A percentile compares a stretch with the other conserved stretches of the same genome.
These are phyloP conservation scores for Porcisia deanei DNA, from an alignment of 208 protist species.

Conservation along the genomic window DNA sequence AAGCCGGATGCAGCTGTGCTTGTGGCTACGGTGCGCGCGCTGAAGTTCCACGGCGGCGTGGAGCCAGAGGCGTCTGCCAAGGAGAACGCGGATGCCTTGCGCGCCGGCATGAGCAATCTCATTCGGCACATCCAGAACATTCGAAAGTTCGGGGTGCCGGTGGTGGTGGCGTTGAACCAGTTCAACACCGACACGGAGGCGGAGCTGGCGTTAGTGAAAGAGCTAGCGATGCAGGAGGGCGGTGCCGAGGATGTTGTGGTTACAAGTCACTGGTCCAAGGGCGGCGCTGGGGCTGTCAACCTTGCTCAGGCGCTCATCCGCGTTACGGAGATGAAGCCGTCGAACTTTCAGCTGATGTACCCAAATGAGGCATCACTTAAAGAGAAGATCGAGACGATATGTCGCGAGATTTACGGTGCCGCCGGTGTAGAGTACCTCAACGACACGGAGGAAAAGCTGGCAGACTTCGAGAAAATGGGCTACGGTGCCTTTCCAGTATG, in stretches of 20 bases:
- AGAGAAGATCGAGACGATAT: slow-evolving; percentile 97
- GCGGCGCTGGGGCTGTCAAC: slow-evolving; percentile 88
- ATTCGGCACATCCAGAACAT: slow-evolving; percentile 94
- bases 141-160: slow-evolving; percentile 95
- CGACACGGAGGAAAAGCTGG: slow-evolving; percentile 89
- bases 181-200: slow-evolving; percentile 92
- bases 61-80: slow-evolving; percentile 62
- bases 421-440: slow-evolving; percentile 87
- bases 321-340: slow-evolving; percentile 52
- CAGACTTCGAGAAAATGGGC: slow-evolving; percentile 72
- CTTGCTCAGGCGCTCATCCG: slow-evolving; percentile 88
- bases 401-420: slow-evolving; percentile 95
- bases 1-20: slow-evolving; percentile 95
- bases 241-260: slow-evolving; percentile 93
- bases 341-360: slow-evolving; percentile 95
- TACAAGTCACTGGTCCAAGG: slow-evolving; percentile 93
- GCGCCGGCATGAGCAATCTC: slow-evolving; percentile 90
- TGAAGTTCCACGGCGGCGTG: slow-evolving; percentile 97
- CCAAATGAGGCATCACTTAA: slow-evolving; percentile 86
- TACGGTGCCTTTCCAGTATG: slow-evolving; percentile 94
- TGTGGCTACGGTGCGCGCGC: slow-evolving; percentile 95
- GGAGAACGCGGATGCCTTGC: slow-evolving; percentile 93
- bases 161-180: slow-evolving; percentile 96
- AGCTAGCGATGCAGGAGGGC: slow-evolving; percentile 60
- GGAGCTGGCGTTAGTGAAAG: slow-evolving; percentile 88